These are phyloP conservation scores for Cryomyces antarcticus DNA, from an alignment of 495 filamentous ascomycete genomes.

Conservation along the genomic window DNA sequence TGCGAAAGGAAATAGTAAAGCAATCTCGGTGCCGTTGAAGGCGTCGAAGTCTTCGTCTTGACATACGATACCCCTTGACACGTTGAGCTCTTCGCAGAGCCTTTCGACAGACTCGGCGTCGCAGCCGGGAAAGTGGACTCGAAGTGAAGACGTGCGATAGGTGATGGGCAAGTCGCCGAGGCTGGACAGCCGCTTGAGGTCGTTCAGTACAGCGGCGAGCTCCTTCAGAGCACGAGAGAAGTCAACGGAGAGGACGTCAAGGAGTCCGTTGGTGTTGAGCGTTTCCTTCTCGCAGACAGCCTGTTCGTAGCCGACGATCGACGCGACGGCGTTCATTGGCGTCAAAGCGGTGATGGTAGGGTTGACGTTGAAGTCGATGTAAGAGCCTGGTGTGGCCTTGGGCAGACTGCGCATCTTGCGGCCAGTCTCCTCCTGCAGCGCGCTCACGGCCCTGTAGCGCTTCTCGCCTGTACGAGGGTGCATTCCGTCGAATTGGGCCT, in stretches of 20 bases:
- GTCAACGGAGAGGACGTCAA: constrained; percentile 69
- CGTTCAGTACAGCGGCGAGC: constrained; percentile 54
- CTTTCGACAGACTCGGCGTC: constrained; percentile 66
- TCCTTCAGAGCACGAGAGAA: constrained; percentile 78
- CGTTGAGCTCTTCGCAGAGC: constrained; percentile 69
- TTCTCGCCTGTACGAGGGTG: constrained; percentile 48
- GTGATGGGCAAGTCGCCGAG: constrained; percentile 70
- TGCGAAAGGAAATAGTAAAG: constrained; percentile 71
- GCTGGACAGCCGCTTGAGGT: constrained; percentile 52
- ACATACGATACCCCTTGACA: constrained; percentile 51
- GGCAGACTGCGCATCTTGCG: constrained; percentile 35
- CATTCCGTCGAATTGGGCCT: constrained; percentile 62
- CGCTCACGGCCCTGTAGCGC: constrained; percentile 49
- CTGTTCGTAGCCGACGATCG: constrained; percentile 7
- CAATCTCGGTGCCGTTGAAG: constrained; percentile 32
- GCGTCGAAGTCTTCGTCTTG: constrained; percentile 44
- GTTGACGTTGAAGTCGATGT: constrained; percentile 64
- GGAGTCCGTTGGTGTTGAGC: constrained; percentile 58
- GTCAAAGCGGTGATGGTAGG: constrained; percentile 75
- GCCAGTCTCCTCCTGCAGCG: constrained; percentile 47
- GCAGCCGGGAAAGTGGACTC: constrained; percentile 79
- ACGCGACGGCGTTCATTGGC: constrained; percentile 25
- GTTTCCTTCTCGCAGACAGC: constrained; percentile 18
- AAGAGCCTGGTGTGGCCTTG: constrained; percentile 46
- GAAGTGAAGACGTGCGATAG: constrained; percentile 43